Evolutionary conservation across 371 early-diverging fungal species (phyloP), one percentile per base, ranked within the genome.

Genomic region (Mortierella sp.): DNA sequence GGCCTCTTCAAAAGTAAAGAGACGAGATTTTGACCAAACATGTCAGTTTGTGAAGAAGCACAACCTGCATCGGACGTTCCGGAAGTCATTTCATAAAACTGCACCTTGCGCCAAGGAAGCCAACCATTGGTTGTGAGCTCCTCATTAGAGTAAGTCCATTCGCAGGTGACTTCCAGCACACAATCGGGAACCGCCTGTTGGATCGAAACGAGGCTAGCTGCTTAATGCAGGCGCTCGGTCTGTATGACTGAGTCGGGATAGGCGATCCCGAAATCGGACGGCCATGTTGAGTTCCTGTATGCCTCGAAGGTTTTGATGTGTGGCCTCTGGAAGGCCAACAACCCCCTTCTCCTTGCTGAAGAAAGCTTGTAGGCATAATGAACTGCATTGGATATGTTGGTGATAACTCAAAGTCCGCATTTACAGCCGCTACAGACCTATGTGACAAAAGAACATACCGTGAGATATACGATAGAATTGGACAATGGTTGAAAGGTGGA

Each of bases 41-140:
- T 46, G 47, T 10, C 9, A 19, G 24, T 24, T 4, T 16, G 24
- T 9, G 47, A 16, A 6, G 22, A 4, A 19, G 3, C 24, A 19
- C 21, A 7, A 22, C 16, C 21, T 29, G 50, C 29, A 28, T 19
- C 22, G 12, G 4, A 39, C 7, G n/a, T n/a, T 7, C 13, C 31
- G 19, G 40, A 37, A 5, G 9, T 17, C 12, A 16, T 4, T 31
- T 5, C 17, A 7, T 3, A 6, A 12, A 7, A 10, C 4, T 12
- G 21, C 61, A 76, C 77, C 77, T 69, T 24, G 69, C 50, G 9
- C 77, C 70, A 27, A 69, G 61, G 24, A 76, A 43, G 10, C 77
- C 77, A 16, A 76, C 77, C 77, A 76, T 76, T 2, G 77, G 77
- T 29, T 76, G 77, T 0, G 70, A 64, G 17, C 77, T 68, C 48